Evolutionary conservation across 179 eudicot genomes (phyloP).

Genomic region (Gypsophila paniculata): DNA sequence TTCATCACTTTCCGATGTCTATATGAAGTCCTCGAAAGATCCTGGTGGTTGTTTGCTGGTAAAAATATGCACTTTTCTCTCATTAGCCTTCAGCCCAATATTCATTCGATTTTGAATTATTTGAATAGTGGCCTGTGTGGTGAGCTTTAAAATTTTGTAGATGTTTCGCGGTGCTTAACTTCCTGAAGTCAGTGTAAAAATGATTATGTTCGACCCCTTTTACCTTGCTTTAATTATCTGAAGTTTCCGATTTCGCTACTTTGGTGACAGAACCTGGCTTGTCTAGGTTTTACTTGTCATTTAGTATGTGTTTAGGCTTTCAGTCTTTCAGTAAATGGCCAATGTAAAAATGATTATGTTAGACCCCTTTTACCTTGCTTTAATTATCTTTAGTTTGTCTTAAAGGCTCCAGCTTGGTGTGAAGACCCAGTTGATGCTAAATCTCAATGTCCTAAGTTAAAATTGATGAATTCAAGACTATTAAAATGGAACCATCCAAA

Average conservation of each 20-base stretch:
- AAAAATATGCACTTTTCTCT: constrained; percentile 14
- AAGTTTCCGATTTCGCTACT: background rate
- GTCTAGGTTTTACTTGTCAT: background rate
- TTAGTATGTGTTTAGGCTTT: too few species aligned
- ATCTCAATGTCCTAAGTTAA: too few species aligned
- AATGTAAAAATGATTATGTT: background rate
- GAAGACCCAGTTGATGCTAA: too few species aligned
- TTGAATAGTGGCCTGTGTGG: background rate
- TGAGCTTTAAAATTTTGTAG: background rate
- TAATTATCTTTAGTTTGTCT: background rate
- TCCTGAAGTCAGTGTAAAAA: background rate
- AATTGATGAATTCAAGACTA: too few species aligned
- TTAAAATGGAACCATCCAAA: too few species aligned
- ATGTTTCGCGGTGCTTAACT: background rate
- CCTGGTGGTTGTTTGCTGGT: constrained; percentile 85
- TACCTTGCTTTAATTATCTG: background rate
- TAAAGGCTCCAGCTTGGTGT: too few species aligned
- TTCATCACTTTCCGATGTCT: constrained; percentile 50
- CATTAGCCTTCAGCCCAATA: background rate
- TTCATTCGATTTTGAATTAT: background rate
- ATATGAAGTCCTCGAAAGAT: constrained; percentile 58
- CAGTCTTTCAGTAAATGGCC: background rate
- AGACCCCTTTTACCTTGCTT: background rate
- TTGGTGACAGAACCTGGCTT: background rate
- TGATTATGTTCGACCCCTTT: background rate